A percentile compares a stretch with the other conserved stretches of the same genome.
Evolutionary conservation across 345 rosid species (phyloP).

Genomic region (Erysimum cheiranthoides): DNA sequence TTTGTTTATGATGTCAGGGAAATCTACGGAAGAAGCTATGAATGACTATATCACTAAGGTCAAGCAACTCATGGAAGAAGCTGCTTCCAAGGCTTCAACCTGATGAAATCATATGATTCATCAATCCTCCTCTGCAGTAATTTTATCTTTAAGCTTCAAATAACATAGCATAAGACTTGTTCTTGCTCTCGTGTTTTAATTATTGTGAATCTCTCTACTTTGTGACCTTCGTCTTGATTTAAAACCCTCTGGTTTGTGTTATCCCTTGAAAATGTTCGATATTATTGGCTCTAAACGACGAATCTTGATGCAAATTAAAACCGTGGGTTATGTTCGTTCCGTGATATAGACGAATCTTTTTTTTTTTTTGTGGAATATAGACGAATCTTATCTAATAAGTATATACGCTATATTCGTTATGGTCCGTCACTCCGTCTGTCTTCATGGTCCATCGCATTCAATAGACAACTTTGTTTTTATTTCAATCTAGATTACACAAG

Average conservation of each 20-base stretch:
- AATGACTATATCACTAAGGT: conserved; percentile 78
- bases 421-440: not conserved
- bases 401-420: not conserved
- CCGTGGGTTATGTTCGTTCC: not conserved
- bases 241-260: not conserved
- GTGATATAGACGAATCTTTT: conserved; percentile 12
- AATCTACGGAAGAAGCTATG: conserved; percentile 79
- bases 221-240: conserved; percentile 25
- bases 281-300: conserved; percentile 3
- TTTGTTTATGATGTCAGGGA: conserved; percentile 47
- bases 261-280: conserved; percentile 12
- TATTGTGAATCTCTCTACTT: conserved; percentile 15
- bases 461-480: not conserved
- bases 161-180: conserved; percentile 39
- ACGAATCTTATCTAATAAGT: conserved; percentile 6
- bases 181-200: conserved; percentile 39
- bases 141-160: conserved; percentile 29
- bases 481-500: not conserved
- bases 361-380: not conserved
- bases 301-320: not conserved
- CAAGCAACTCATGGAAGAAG: conserved; percentile 71
- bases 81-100: conserved; percentile 49
- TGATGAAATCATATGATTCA: conserved; percentile 39
- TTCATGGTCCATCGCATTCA: not conserved
- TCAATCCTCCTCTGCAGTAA: conserved; percentile 16